Conservation (phyloP, 139 green algal species). For the Haematococcus lacustris region DNA sequence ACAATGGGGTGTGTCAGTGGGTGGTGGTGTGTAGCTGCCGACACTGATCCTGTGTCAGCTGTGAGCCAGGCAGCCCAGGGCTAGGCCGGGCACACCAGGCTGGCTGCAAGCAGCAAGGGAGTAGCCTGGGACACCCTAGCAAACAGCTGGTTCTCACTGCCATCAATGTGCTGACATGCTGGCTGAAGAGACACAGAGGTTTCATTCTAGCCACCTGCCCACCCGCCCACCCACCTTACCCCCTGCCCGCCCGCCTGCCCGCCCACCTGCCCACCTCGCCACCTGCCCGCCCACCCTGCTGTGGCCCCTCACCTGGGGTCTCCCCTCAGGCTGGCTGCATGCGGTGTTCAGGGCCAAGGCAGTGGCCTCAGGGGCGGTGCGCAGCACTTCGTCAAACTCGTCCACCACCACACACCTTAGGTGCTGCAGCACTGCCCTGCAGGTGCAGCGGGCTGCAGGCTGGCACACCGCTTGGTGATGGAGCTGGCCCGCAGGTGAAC, state of each 20-base stretch:
- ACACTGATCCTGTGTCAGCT: too few relatives aligned
- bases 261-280: too few relatives aligned
- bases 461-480: too few relatives aligned
- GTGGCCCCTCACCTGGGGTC: not conserved
- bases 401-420: slow-evolving; percentile 39
- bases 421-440: slow-evolving; percentile 11
- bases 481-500: too few relatives aligned
- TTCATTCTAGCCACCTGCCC: not conserved
- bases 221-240: too few relatives aligned
- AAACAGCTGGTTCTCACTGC: too few relatives aligned
- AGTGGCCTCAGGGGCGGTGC: slow-evolving; percentile 25
- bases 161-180: not conserved
- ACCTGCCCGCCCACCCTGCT: not conserved
- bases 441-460: too few relatives aligned
- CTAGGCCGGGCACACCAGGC: not conserved
- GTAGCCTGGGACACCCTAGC: too few relatives aligned
- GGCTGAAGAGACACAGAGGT: not conserved
- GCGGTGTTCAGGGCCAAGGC: slow-evolving; percentile 11
- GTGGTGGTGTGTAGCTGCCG: too few relatives aligned
- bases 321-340: slow-evolving; percentile 18
- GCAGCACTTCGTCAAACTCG: slow-evolving; percentile 47
- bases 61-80: too few relatives aligned
- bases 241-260: not conserved
- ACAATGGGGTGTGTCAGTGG: too few relatives aligned
- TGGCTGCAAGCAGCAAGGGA: not conserved